phyloP scores from a whole-genome alignment of 2,329 filamentous ascomycete genomes.

The Didymellaceae sp. region DNA sequence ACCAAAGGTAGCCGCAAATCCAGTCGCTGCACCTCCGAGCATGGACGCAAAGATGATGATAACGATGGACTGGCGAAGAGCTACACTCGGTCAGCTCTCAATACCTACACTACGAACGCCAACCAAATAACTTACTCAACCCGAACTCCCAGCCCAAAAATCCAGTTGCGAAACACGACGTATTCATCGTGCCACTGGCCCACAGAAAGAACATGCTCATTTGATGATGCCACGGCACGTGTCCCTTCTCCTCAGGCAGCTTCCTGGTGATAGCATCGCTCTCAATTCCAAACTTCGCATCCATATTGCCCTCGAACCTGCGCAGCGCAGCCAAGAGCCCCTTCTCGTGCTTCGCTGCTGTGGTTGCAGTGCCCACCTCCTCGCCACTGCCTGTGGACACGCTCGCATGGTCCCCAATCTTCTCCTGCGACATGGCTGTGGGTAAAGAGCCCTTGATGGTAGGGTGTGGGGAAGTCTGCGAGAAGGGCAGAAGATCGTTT shows the following conservation, averaged over 20 bases:
- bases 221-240: slow-evolving; percentile 37
- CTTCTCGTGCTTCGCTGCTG: slow-evolving; percentile 15
- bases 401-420: slow-evolving; percentile 21
- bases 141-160: slow-evolving; percentile 58
- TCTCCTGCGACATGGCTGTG: slow-evolving; percentile 24
- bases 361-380: slow-evolving; percentile 10
- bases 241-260: slow-evolving; percentile 34
- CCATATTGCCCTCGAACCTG: slow-evolving; percentile 28
- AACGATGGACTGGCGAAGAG: slow-evolving; percentile 52
- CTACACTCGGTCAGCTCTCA: slow-evolving; percentile 10
- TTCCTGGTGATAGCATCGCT: slow-evolving; percentile 35
- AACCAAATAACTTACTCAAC: slow-evolving; percentile 39
- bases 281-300: slow-evolving; percentile 31
- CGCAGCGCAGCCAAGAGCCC: slow-evolving; percentile 27
- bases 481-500: background rate
- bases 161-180: slow-evolving; percentile 49
- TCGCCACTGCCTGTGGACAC: slow-evolving; percentile 15
- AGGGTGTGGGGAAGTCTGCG: background rate
- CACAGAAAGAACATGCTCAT: slow-evolving; percentile 52
- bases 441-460: background rate
- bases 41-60: slow-evolving; percentile 51
- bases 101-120: too few relatives aligned
- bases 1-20: slow-evolving; percentile 52
- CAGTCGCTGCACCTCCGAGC: slow-evolving; percentile 50
- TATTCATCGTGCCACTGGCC: slow-evolving; percentile 53